These are phyloP conservation scores for Cyclotella baltica DNA, from an alignment of 108 stramenopile genomes.

Conservation along the genomic window DNA sequence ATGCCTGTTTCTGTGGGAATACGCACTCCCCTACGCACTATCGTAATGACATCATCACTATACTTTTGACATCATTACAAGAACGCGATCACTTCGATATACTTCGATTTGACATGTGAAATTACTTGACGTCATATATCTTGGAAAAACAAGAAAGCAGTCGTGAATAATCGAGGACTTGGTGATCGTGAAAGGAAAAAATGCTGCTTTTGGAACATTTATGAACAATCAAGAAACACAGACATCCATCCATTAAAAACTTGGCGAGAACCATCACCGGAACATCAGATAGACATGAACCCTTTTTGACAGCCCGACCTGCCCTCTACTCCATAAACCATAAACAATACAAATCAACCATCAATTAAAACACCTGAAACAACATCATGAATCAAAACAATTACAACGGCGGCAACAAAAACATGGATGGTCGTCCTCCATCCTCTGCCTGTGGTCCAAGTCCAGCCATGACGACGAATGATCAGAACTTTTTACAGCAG, in stretches of 20 bases:
- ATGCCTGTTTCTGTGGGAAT: no score
- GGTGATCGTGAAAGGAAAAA: background rate
- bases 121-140: no score
- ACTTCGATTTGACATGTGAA: no score
- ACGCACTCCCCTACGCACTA: no score
- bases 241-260: background rate
- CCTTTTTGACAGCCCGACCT: no score
- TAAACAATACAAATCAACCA: background rate
- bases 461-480: background rate
- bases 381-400: background rate
- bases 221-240: background rate
- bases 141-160: background rate
- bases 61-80: no score
- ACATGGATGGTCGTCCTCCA: background rate
- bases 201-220: background rate
- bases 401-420: background rate
- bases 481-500: conserved; percentile 6
- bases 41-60: no score
- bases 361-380: background rate
- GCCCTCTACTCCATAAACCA: no score
- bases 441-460: background rate
- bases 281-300: no score
- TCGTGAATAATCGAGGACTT: background rate
- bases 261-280: no score
- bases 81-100: no score